Evolutionary conservation across 495 filamentous ascomycete species (phyloP).

Genomic region (Penicillium maclennaniae): DNA sequence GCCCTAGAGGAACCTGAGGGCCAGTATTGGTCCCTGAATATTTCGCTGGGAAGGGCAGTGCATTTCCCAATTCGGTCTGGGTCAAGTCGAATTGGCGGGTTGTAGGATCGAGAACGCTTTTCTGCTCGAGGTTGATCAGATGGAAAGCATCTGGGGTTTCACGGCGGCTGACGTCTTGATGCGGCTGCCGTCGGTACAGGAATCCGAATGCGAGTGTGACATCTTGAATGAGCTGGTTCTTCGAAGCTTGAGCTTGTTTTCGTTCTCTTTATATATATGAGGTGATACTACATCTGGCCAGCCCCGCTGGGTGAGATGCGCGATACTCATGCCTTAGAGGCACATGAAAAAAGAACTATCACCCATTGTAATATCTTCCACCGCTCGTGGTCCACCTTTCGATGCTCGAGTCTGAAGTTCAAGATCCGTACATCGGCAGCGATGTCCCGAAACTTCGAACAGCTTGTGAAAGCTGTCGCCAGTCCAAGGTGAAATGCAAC

Average conservation of each 20-base stretch:
- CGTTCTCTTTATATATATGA: neutral
- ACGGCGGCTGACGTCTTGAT: slow-evolving; percentile 45
- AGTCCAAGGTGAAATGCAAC: slow-evolving; percentile 49
- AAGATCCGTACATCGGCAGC: slow-evolving; percentile 15
- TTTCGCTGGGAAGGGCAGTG: slow-evolving; percentile 7
- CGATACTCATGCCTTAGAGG: neutral
- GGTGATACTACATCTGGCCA: neutral
- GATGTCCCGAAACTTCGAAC: slow-evolving; percentile 41
- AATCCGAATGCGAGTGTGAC: slow-evolving; percentile 36
- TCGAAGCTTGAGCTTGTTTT: slow-evolving; percentile 20
- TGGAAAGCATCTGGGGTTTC: slow-evolving; percentile 38
- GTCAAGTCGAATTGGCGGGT: slow-evolving; percentile 3
- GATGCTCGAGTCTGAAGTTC: slow-evolving; percentile 34
- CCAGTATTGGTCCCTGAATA: slow-evolving; percentile 10
- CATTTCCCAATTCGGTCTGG: slow-evolving; percentile 1
- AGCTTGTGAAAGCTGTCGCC: slow-evolving; percentile 46
- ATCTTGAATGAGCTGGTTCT: slow-evolving; percentile 8
- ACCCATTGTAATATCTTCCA: neutral
- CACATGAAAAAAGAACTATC: too few species aligned
- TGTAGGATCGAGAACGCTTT: slow-evolving; percentile 1
- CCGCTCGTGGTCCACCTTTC: neutral
- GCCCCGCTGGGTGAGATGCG: neutral
- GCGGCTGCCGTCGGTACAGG: slow-evolving; percentile 35
- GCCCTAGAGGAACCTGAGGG: neutral
- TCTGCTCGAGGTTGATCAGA: slow-evolving; percentile 40